phyloP scores from a whole-genome alignment of 2,329 filamentous ascomycete species.

The Colletotrichum noveboracense region DNA sequence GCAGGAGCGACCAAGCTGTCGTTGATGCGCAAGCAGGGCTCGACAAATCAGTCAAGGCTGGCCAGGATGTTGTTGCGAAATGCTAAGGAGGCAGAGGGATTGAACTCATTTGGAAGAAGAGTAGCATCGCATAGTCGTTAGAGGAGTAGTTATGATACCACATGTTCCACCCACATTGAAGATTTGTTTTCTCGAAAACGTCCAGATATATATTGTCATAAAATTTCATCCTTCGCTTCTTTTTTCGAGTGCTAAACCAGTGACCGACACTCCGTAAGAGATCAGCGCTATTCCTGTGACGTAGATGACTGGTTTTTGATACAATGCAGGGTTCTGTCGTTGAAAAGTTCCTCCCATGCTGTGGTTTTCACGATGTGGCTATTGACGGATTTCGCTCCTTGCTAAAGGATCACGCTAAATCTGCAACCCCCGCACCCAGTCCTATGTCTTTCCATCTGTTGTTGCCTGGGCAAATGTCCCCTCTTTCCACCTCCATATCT shows the following conservation, averaged over 20 bases:
- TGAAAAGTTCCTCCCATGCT: neutral
- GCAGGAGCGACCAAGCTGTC: neutral
- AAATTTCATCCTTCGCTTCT: neutral
- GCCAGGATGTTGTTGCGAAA: neutral
- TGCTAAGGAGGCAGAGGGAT: neutral
- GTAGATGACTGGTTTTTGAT: neutral
- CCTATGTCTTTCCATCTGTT: neutral
- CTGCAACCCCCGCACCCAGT: neutral
- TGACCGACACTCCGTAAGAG: neutral
- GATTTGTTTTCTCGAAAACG: neutral
- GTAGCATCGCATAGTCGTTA: neutral
- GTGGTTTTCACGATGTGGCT: neutral
- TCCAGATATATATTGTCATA: neutral
- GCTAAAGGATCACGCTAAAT: neutral
- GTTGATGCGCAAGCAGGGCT: neutral
- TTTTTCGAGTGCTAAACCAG: neutral
- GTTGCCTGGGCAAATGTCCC: neutral
- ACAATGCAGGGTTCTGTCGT: neutral
- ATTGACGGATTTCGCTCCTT: neutral
- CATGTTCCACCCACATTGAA: neutral
- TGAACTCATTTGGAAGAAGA: neutral
- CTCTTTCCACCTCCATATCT: neutral
- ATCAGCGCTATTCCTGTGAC: accelerated
- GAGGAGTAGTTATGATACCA: neutral
- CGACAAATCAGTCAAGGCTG: neutral